Conservation (phyloP, 257 asterid species). For the Solanum sitiens region DNA sequence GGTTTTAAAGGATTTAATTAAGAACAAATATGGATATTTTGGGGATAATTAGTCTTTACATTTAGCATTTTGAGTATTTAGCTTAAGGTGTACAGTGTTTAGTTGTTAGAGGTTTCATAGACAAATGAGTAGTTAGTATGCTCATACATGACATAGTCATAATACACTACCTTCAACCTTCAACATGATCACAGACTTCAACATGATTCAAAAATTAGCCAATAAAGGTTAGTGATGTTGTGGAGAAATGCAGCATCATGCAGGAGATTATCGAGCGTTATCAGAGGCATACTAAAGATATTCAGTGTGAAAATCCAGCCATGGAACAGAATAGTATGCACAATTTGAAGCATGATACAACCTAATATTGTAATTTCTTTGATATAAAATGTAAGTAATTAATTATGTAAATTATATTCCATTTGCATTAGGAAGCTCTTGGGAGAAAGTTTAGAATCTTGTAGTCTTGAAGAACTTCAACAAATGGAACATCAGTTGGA, state of each 20-base stretch:
- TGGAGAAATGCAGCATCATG: slow-evolving; percentile 51
- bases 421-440: slow-evolving; percentile 51
- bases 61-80: no score
- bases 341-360: slow-evolving; percentile 50
- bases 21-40: no score
- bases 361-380: not conserved
- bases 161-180: no score
- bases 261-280: slow-evolving; percentile 61
- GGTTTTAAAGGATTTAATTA: no score
- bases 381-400: not conserved
- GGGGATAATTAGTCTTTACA: no score
- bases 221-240: not conserved
- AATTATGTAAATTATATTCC: not conserved
- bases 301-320: slow-evolving; percentile 32
- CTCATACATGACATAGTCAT: not conserved
- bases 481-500: slow-evolving; percentile 72
- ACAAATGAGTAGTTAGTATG: not conserved
- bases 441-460: slow-evolving; percentile 62
- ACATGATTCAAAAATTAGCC: not conserved
- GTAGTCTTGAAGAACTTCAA: slow-evolving; percentile 63
- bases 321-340: slow-evolving; percentile 35
- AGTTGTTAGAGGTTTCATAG: no score
- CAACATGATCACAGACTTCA: not conserved
- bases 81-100: no score
- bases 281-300: slow-evolving; percentile 41